These are phyloP conservation scores for Peronospora belbahrii DNA, from an alignment of 352 stramenopile genomes.

Conservation along the genomic window DNA sequence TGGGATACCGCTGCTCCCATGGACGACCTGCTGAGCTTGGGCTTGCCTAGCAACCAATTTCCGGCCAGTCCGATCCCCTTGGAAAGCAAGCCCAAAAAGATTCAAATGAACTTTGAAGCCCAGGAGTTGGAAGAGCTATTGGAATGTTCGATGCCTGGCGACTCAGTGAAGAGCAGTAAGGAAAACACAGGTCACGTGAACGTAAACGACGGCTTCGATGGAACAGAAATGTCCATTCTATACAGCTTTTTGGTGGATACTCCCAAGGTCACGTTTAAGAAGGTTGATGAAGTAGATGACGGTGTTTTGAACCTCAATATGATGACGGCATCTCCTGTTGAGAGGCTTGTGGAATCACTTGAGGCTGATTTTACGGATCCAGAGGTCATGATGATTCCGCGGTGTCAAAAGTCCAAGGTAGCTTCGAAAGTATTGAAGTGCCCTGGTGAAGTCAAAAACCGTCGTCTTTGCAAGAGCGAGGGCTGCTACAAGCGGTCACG, in stretches of 20 bases:
- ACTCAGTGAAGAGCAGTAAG: conserved; percentile 43
- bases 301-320: conserved; percentile 77
- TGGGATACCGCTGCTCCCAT: conserved; percentile 23
- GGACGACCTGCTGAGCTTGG: conserved; percentile 35
- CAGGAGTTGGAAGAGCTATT: conserved; percentile 67
- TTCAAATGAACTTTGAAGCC: conserved; percentile 44
- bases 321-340: conserved; percentile 49
- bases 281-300: conserved; percentile 45
- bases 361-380: conserved; percentile 64
- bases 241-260: conserved; percentile 80
- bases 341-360: conserved; percentile 66
- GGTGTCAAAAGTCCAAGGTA: conserved; percentile 13
- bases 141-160: conserved; percentile 65
- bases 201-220: conserved; percentile 76
- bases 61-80: conserved; percentile 5
- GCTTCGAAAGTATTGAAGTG: conserved; percentile 5
- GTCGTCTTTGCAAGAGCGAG: conserved; percentile 57
- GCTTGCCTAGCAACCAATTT: conserved; percentile 34
- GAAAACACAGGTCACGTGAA: conserved; percentile 72
- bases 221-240: conserved; percentile 81
- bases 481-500: conserved; percentile 84
- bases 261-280: conserved; percentile 58
- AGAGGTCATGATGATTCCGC: conserved; percentile 55
- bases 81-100: conserved; percentile 31
- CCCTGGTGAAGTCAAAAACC: conserved; percentile 26